Conservation (phyloP, 2,329 filamentous ascomycete species). For the Botrytis fabae region DNA sequence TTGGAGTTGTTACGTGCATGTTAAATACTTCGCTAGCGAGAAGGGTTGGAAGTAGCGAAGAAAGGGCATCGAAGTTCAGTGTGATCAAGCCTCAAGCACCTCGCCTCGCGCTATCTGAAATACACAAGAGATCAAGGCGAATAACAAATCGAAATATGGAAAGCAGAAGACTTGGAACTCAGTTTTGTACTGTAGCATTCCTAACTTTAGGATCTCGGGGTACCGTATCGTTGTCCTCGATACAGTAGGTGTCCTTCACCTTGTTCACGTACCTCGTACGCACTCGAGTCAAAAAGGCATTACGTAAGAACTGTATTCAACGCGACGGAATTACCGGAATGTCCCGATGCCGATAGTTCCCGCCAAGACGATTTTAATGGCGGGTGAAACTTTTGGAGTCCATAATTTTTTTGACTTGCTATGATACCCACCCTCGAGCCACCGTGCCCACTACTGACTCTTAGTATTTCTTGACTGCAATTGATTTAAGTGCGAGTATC, state of each 20-base stretch:
- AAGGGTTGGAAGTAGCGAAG: neutral
- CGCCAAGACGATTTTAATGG: conserved; percentile 7
- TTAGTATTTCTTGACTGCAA: conserved; percentile 2
- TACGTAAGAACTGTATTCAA: conserved; percentile 6
- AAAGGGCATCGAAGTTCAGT: neutral
- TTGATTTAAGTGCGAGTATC: conserved; percentile 13
- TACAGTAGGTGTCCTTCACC: neutral
- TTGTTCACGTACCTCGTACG: neutral
- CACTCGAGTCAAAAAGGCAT: neutral
- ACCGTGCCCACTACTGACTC: conserved; percentile 10
- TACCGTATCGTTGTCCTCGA: neutral
- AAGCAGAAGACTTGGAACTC: neutral
- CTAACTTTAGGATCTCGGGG: neutral
- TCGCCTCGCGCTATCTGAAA: neutral
- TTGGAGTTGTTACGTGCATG: neutral
- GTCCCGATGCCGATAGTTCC: conserved; percentile 15
- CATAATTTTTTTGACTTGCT: conserved; percentile 6
- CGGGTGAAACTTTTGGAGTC: conserved; percentile 17
- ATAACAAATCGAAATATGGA: neutral
- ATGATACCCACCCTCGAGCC: neutral
- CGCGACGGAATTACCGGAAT: neutral
- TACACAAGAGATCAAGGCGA: too few species aligned
- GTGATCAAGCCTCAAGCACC: neutral
- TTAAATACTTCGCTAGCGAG: neutral
- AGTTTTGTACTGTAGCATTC: neutral